Evolutionary conservation across 1,284 basidiomycete species (phyloP).

Genomic region (Papiliotrema flavescens): DNA sequence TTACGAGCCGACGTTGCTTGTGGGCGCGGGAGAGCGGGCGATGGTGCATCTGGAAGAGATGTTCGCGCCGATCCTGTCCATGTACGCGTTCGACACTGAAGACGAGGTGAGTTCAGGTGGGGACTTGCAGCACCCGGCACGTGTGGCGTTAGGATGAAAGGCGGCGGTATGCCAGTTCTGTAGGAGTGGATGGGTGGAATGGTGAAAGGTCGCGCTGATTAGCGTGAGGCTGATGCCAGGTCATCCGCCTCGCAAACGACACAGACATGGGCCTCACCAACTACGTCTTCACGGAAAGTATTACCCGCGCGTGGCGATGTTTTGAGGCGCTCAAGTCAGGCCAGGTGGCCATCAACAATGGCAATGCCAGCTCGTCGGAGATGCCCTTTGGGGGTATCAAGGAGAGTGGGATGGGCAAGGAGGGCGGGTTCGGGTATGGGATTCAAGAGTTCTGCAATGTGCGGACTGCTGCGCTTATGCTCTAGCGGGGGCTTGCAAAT

Average conservation of each 20-base stretch:
- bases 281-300: slow-evolving; percentile 83
- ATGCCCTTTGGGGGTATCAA: slow-evolving; percentile 80
- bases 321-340: slow-evolving; percentile 89
- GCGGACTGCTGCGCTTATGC: background rate
- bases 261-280: slow-evolving; percentile 81
- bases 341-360: slow-evolving; percentile 74
- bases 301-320: slow-evolving; percentile 85
- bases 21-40: slow-evolving; percentile 67
- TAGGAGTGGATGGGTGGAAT: background rate
- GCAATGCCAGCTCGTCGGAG: slow-evolving; percentile 67
- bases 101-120: slow-evolving; percentile 61
- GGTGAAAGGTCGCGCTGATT: too few relatives aligned
- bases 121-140: too few relatives aligned
- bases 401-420: slow-evolving; percentile 26
- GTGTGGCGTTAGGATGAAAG: background rate
- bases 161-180: too few relatives aligned
- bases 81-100: slow-evolving; percentile 78
- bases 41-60: slow-evolving; percentile 70
- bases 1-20: slow-evolving; percentile 79
- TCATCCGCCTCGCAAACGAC: slow-evolving; percentile 70
- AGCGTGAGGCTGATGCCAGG: background rate
- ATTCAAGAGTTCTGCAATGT: slow-evolving; percentile 3
- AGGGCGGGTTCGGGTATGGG: slow-evolving; percentile 13
- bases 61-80: slow-evolving; percentile 63
- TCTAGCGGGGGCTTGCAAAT: too few relatives aligned